A percentile compares a stretch with the other conserved stretches of the same genome.
Conservation (phyloP, 2,329 filamentous ascomycete genomes). For the Botrytis porri region DNA sequence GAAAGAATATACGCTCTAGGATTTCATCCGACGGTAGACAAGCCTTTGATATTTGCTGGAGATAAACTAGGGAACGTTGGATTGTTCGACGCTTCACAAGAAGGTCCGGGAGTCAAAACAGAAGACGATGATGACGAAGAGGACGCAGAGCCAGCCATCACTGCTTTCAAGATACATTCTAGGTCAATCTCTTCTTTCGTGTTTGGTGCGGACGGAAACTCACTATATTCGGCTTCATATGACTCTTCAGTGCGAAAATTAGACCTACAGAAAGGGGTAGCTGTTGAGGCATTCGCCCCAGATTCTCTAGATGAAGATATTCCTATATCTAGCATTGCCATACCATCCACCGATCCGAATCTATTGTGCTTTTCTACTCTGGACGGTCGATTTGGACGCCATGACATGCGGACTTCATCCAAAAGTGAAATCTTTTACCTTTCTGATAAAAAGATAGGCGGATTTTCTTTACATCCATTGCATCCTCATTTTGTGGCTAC, state of each 20-base stretch:
- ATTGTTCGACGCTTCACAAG: constrained; percentile 83
- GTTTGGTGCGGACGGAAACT: constrained; percentile 69
- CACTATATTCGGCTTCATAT: constrained; percentile 83
- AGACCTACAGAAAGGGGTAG: constrained; percentile 76
- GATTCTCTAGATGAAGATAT: constrained; percentile 66
- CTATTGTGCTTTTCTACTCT: constrained; percentile 85
- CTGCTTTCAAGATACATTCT: constrained; percentile 85
- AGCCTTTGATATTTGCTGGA: constrained; percentile 86
- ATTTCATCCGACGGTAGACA: constrained; percentile 83
- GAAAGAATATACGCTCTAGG: constrained; percentile 83
- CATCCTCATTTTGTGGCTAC: constrained; percentile 83
- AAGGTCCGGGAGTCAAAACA: constrained; percentile 49
- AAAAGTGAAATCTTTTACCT: constrained; percentile 69
- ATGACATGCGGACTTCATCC: constrained; percentile 66
- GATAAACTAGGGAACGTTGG: constrained; percentile 92
- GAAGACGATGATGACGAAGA: constrained; percentile 65
- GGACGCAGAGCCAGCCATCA: constrained; percentile 73
- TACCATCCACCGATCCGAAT: constrained; percentile 67
- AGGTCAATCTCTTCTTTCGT: constrained; percentile 84
- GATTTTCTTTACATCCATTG: constrained; percentile 79
- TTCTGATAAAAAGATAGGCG: constrained; percentile 91
- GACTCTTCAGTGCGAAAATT: constrained; percentile 88
- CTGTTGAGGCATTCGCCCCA: constrained; percentile 78
- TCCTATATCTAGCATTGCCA: constrained; percentile 80
- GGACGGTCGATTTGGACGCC: constrained; percentile 73